Evolutionary conservation across 2,329 filamentous ascomycete genomes (phyloP), one percentile per base, ranked within the genome.

Genomic region (Alternaria sp.): DNA sequence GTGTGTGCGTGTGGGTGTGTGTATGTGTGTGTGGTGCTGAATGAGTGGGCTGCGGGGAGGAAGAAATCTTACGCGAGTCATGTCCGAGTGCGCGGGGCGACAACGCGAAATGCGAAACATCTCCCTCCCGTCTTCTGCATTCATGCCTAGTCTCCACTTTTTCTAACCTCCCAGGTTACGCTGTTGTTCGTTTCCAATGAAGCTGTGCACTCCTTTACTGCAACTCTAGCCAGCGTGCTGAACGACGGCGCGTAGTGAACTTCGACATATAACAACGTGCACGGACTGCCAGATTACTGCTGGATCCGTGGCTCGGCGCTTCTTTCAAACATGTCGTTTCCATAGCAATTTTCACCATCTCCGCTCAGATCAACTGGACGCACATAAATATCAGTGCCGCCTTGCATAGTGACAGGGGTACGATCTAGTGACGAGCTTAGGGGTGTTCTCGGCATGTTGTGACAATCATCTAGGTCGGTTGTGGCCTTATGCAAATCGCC

Each of bases 391-490:
- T 9, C 9, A 48, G 44, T 36, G 44, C 44, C 29, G 31, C 14
- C 31, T 5, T 48, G 29, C 29, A 48, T 3, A 24, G 21, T 48
- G 8, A 48, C 44, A 36, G 44, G 31, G 34, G 29, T 5, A 24
- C 39, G 6, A 5, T 48, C 40, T n/a, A 33, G 23, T 36, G 34
- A 34, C 44, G 31, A 26, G 29, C 44, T 34, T 8, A 17, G 23
- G 31, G 21, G 33, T 26, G 5, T n/a, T 21, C 31, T 48, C 29
- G 31, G 21, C 23, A n/a, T 48, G 37, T 29, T 37, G 37, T 28
- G 51, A 37, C 13, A 31, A 58, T 54, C 51, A 29, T 14, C 44
- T 33, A 49, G 31, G 51, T 49, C 13, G 3, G 17, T 50, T 37
- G 41, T 24, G 28, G 24, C 24, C 21, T 23, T 41, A 29, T 21